These are phyloP conservation scores for Moniliophthora roreri DNA, from an alignment of 1,284 basidiomycete genomes.

Conservation along the genomic window DNA sequence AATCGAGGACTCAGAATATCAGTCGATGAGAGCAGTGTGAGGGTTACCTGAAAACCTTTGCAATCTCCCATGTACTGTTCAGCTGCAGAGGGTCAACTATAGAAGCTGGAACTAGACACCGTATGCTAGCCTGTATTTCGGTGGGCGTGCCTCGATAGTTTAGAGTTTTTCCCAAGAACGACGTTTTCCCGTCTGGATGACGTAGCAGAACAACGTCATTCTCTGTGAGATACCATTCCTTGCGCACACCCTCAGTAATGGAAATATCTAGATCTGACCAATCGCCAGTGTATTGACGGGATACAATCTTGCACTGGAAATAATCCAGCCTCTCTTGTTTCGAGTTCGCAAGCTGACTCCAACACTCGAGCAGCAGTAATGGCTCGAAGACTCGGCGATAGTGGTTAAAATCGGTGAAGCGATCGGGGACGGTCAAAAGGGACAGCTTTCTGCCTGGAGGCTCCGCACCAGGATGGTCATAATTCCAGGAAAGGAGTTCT, in stretches of 20 bases:
- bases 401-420: slow-evolving; percentile 65
- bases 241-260: slow-evolving; percentile 55
- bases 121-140: slow-evolving; percentile 50
- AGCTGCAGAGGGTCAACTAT: slow-evolving; percentile 54
- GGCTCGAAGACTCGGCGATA: slow-evolving; percentile 85
- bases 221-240: slow-evolving; percentile 77
- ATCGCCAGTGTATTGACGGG: slow-evolving; percentile 67
- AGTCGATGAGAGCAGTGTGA: neutral
- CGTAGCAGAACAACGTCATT: slow-evolving; percentile 77
- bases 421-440: slow-evolving; percentile 56
- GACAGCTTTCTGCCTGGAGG: slow-evolving; percentile 48
- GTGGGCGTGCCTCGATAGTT: slow-evolving; percentile 55
- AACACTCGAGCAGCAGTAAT: slow-evolving; percentile 88
- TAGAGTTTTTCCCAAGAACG: slow-evolving; percentile 78
- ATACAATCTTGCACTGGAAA: slow-evolving; percentile 58
- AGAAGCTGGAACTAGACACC: slow-evolving; percentile 45
- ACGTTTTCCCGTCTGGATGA: slow-evolving; percentile 48
- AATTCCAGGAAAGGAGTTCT: slow-evolving; percentile 86
- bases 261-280: slow-evolving; percentile 74
- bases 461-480: slow-evolving; percentile 63
- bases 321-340: slow-evolving; percentile 62
- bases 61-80: slow-evolving; percentile 71
- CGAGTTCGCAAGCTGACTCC: slow-evolving; percentile 84
- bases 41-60: slow-evolving; percentile 79
- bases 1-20: slow-evolving; percentile 12